Percentiles rank a stretch among this genome's conserved stretches.
phyloP scores from a whole-genome alignment of 75 land plant genomes.

The Larix kaempferi region DNA sequence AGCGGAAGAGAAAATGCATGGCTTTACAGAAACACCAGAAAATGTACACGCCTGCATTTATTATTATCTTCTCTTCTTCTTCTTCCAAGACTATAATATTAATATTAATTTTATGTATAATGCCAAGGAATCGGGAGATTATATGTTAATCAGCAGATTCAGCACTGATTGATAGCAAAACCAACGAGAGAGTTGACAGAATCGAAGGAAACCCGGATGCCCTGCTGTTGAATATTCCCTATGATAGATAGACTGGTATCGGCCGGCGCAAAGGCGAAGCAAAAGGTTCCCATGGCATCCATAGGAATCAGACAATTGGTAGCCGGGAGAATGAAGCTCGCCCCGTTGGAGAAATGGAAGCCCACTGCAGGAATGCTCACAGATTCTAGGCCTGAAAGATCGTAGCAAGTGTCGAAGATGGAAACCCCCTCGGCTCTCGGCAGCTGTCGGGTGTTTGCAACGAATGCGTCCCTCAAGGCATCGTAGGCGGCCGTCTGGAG shows the following conservation, averaged over 20 bases:
- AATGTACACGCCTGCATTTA: too few species aligned
- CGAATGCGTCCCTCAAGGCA: constrained; percentile 62
- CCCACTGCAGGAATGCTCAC: constrained; percentile 70
- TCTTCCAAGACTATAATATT: too few species aligned
- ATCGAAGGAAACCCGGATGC: neutral
- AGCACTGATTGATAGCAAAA: neutral
- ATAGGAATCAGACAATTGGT: constrained; percentile 62
- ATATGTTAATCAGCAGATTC: too few species aligned
- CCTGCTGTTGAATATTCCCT: constrained; percentile 5
- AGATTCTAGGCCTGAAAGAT: constrained; percentile 30
- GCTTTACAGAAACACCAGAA: too few species aligned
- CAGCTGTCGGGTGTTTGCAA: neutral
- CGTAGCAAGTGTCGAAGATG: constrained; percentile 73
- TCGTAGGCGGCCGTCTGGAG: constrained; percentile 57
- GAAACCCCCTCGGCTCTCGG: constrained; percentile 25
- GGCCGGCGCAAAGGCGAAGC: constrained; percentile 26
- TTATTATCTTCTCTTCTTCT: too few species aligned
- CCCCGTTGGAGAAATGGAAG: constrained; percentile 58
- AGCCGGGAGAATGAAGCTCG: constrained; percentile 55
- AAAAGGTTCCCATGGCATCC: constrained; percentile 54
- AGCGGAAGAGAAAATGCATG: too few species aligned
- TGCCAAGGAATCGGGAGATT: too few species aligned
- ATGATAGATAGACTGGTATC: neutral
- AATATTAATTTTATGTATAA: too few species aligned
- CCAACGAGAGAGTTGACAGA: neutral